phyloP scores from a whole-genome alignment of 2,329 filamentous ascomycete genomes.

The Aspergillus aculeatus region DNA sequence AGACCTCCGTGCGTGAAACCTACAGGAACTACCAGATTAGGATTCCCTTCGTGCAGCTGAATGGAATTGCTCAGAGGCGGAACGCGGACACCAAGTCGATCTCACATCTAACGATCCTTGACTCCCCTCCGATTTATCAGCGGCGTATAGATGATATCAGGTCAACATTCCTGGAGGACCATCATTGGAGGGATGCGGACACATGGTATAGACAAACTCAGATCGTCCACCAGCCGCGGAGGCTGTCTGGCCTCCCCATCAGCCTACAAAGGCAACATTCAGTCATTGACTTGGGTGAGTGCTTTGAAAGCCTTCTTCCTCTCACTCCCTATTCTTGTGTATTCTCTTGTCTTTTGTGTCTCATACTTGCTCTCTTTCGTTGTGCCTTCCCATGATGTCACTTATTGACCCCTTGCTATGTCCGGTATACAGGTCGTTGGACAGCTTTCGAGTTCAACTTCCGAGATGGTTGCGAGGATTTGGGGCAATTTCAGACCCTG shows the following conservation, averaged over 20 bases:
- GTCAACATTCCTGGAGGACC: slow-evolving; percentile 43
- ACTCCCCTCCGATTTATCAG: slow-evolving; percentile 48
- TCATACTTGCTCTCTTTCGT: no score
- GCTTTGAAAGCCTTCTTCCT: neutral
- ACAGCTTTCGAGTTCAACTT: slow-evolving; percentile 58
- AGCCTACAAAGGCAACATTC: slow-evolving; percentile 51
- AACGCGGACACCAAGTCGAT: slow-evolving; percentile 17
- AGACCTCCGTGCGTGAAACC: neutral
- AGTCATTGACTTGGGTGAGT: slow-evolving; percentile 60
- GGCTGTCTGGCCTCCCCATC: slow-evolving; percentile 38
- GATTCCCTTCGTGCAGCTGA: slow-evolving; percentile 47
- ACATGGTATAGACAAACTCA: slow-evolving; percentile 65
- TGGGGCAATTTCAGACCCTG: slow-evolving; percentile 45
- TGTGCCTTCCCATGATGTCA: neutral
- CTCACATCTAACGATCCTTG: slow-evolving; percentile 41
- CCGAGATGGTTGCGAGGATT: slow-evolving; percentile 26
- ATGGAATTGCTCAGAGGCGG: slow-evolving; percentile 36
- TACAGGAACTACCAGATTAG: slow-evolving; percentile 42
- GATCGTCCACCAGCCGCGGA: slow-evolving; percentile 50
- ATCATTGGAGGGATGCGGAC: slow-evolving; percentile 56
- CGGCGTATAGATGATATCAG: slow-evolving; percentile 36
- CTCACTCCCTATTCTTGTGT: neutral
- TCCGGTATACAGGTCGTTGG: slow-evolving; percentile 54
- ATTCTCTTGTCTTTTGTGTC: no score
- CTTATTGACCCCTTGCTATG: slow-evolving; percentile 1